Evolutionary conservation across 2,329 filamentous ascomycete species (phyloP).

Genomic region (Chaetomium strumarium): DNA sequence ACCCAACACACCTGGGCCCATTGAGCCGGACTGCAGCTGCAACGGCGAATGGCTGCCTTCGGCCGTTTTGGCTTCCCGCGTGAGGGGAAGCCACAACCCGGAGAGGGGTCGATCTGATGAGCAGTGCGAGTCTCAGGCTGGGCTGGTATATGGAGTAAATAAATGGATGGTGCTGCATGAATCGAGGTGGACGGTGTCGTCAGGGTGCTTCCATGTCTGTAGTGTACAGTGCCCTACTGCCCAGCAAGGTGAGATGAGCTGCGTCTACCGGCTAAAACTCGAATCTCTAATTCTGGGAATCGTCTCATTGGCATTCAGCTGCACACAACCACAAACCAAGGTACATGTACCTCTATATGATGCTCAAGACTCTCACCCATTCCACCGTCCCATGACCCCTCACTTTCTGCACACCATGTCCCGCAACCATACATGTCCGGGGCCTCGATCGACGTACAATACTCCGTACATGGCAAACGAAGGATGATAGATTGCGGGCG

Average conservation of each 20-base stretch:
- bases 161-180: neutral
- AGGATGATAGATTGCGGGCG: neutral
- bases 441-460: slow-evolving; percentile 4
- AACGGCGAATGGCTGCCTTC: neutral
- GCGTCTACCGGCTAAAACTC: slow-evolving; percentile 8
- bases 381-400: neutral
- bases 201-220: neutral
- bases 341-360: too few species aligned
- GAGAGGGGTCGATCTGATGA: neutral
- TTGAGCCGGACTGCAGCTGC: slow-evolving; percentile 2
- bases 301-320: neutral
- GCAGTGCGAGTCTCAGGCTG: neutral
- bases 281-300: neutral
- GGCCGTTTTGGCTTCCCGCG: slow-evolving; percentile 1
- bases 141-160: too few species aligned
- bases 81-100: slow-evolving; percentile 6
- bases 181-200: neutral
- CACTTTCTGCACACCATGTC: neutral
- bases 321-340: neutral
- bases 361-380: too few species aligned
- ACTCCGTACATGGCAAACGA: neutral
- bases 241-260: neutral
- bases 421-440: neutral
- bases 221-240: neutral
- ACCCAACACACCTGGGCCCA: neutral